Base-by-base conservation (phyloP, 164 flowering plant genomes). In the Piper longum region DNA sequence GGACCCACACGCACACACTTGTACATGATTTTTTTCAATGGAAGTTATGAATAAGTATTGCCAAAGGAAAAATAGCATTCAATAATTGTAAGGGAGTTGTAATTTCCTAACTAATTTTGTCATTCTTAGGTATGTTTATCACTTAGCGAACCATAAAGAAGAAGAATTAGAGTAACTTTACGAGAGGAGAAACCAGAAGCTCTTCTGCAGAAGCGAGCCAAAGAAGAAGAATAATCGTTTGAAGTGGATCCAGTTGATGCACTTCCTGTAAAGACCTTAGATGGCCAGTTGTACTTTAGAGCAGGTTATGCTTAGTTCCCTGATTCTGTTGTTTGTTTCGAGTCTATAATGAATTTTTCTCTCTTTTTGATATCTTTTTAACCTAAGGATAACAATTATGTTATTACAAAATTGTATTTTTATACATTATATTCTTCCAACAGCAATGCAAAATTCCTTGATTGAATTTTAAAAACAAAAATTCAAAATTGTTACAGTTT, bases 211-310 rank as follows among this genome's bases (percentile, higher is more conserved):
- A 72, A 79, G 64, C 78, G 76, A 16, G 72, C 64, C 3, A 83
- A 75, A 13, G 84, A 75, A 13, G 84, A 75, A 42, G 70, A 78
- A 19, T 52, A 41, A 52, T 72, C 48, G 41, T 57, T 79, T 61
- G 71, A 77, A 70, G 85, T 88, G 61, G 99, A 87, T 74, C 91
- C 71, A 18, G 91, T 83, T 13, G 90, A 91, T 69, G 96, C 80
- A 7, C 96, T 95, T 67, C 96, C 99, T n/a, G 73, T 86, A 59
- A 95, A 91, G 76, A 80, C 87, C 16, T 69, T 83, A 41, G 97
- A 86, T 72, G 99, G 99, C 39, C 56, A 78, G 43, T 74, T 91
- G 44, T 65, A 74, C 51, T 95, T 82, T 65, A 82, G 83, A 44
- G 84, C 77, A 59, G 73, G 98, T 88, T 69, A 16, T 59, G 16